phyloP scores from a whole-genome alignment of 2,329 filamentous ascomycete genomes.

The Colletotrichum sp. region DNA sequence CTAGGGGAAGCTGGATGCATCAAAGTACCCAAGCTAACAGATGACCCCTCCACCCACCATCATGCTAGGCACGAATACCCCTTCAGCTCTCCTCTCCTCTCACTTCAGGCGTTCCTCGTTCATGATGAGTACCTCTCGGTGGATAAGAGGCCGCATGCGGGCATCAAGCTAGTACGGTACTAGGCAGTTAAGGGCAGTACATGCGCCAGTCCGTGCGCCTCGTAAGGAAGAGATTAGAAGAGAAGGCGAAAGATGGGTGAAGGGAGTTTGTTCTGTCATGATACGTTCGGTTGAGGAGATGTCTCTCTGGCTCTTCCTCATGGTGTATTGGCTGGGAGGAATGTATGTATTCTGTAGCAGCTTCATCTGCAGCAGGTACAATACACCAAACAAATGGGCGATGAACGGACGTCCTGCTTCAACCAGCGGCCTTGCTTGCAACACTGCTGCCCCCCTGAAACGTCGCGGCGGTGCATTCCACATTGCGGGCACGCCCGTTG shows the following conservation, averaged over 20 bases:
- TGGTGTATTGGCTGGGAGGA: not conserved
- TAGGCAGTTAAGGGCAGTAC: not conserved
- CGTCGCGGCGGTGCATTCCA: slow-evolving; percentile 7
- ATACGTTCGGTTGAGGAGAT: not conserved
- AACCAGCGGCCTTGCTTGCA: slow-evolving; percentile 5
- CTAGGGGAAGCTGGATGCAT: not conserved
- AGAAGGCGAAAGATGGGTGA: not conserved
- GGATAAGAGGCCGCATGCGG: not conserved
- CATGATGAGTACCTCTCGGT: not conserved
- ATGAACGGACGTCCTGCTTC: not conserved
- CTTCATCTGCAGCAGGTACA: not conserved
- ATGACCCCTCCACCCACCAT: not conserved
- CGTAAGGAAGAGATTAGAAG: not conserved
- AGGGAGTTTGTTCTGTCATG: not conserved
- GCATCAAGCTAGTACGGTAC: not conserved
- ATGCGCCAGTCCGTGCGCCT: not conserved
- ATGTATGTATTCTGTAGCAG: not conserved
- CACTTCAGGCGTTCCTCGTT: not conserved
- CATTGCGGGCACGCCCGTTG: not conserved
- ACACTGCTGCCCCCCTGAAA: slow-evolving; percentile 17
- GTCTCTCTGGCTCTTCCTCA: not conserved
- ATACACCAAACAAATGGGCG: not conserved
- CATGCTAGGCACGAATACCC: not conserved
- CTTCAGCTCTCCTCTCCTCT: not conserved
- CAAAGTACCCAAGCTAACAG: not conserved